Base-by-base conservation (phyloP, 2,329 filamentous ascomycete genomes). In the Ophiostoma himal-ulmi region DNA sequence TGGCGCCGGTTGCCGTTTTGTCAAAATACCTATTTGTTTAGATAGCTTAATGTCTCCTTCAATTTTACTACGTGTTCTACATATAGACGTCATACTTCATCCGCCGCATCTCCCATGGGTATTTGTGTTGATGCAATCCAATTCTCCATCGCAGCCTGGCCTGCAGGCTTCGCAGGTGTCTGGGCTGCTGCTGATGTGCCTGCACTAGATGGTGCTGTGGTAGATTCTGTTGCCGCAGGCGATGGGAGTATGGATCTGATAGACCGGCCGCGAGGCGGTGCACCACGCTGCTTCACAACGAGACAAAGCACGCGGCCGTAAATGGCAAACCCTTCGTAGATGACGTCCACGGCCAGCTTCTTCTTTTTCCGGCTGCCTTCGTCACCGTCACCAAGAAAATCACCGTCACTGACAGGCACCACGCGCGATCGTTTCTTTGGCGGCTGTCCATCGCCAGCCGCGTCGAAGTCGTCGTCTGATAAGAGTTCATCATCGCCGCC, bases 321-420 rank as follows among this genome's bases (percentile, higher is more conserved):
- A 77, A 99, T 97, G 75, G 91, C 92, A 80, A 98, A 98, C 10
- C 95, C 94, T 76, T 98, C 93, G 80, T 98, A 99, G 17, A 89
- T 89, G 36, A 94, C 95, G 73, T 91, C 89, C 82, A 97, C 87
- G 26, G 86, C 87, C 75, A 96, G 81, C 79, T 97, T 98, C 83
- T 99, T 97, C 81, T 97, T 96, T 76, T 96, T 91, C 71, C 91
- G 88, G 11, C 78, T 78, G 22, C 41, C 74, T 67, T 77, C 77
- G 10, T 76, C 78, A 81, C 75, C 78, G 79, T 70, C 82, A 52
- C 60, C 14, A 11, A 41, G 79, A 26, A 62, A 7, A 13, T 62
- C 57, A 20, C 57, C 57, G n/a, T 62, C 57, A 11, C 13, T 22
- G 11, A 48, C 75, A 36, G 83, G 62, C 4, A 44, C 68, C 5